Base-by-base conservation (phyloP, 768 basidiomycete species). In the Paxillus ammoniavirescens region DNA sequence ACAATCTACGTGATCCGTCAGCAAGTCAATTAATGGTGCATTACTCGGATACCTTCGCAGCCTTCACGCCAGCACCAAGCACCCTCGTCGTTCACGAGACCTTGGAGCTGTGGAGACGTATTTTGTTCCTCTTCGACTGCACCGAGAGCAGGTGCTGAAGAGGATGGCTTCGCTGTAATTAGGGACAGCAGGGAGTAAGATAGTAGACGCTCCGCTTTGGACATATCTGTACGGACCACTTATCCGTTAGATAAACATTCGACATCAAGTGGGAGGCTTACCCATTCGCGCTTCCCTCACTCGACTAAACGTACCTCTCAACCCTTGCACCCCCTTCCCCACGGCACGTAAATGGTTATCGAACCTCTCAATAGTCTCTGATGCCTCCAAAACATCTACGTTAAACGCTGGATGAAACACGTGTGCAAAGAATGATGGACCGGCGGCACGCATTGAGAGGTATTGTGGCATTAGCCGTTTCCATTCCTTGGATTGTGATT, bases 21-120 rank as follows among this genome's bases (percentile, higher is more conserved):
- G 40, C 28, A 43, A 28, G 9, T 17, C 26, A 44, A 38, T 33
- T 36, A 31, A 41, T 42, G 26, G 35, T 14, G 21, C 47, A 15
- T 17, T 33, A 13, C 14, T 17, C 18, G 14, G 35, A 40, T 60
- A 89, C 89, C 84, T 65, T 78, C 69, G 65, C 91, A 93, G 3
- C 77, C 77, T 49, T 93, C 89, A 23, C 84, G 77, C 91, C 91
- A 95, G 66, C 91, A 92, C 89, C 92, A 90, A 3, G 89, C 91
- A 1, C 89, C 86, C 23, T 89, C 81, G 8, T 76, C 74, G 57
- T 92, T 93, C 50, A 83, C 61, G 47, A 87, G 63, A 0, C 87
- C 86, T 53, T 77, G 82, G n/a, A 66, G 65, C 50, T 76, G 77
- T 36, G 67, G 60, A 18, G 62, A 63, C 4, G 69, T 57, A 13